These are phyloP conservation scores for Lablab purpureus DNA, from an alignment of 306 rosid species.

Conservation along the genomic window DNA sequence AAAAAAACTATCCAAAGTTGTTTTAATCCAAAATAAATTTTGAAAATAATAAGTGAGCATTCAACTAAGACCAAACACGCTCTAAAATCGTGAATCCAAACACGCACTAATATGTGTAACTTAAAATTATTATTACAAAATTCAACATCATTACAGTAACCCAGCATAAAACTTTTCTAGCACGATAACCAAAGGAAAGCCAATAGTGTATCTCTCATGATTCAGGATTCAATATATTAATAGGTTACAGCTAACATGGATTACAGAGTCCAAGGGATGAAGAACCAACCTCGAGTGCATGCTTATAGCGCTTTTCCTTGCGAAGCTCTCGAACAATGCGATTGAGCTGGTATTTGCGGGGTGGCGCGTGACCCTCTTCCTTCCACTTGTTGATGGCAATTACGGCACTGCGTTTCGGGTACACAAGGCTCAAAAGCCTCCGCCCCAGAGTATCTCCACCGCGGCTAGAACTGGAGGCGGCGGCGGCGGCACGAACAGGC, in stretches of 20 bases:
- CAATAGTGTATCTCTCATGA: not conserved
- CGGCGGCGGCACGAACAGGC: conserved; percentile 13
- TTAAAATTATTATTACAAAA: not conserved
- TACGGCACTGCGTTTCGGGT: conserved; percentile 85
- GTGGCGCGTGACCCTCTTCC: conserved; percentile 77
- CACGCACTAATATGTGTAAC: not conserved
- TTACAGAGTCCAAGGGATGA: not conserved
- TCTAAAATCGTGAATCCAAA: not conserved
- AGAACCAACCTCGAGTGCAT: conserved; percentile 84
- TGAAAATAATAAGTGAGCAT: not conserved
- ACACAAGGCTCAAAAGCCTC: conserved; percentile 75
- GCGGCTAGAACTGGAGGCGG: conserved; percentile 35
- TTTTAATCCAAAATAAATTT: not conserved
- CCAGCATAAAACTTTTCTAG: not conserved
- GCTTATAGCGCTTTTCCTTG: conserved; percentile 77
- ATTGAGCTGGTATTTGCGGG: conserved; percentile 87
- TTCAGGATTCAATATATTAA: not conserved
- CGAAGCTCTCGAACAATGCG: conserved; percentile 93
- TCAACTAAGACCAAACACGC: not conserved
- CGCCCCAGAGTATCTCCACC: conserved; percentile 77
- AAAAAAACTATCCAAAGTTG: not conserved
- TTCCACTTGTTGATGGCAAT: conserved; percentile 78
- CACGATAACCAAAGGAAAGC: conserved; percentile 6
- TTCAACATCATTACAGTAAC: not conserved
- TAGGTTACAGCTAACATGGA: not conserved